Evolutionary conservation across 768 basidiomycete species (phyloP).

Genomic region (Scleroderma bovista): DNA sequence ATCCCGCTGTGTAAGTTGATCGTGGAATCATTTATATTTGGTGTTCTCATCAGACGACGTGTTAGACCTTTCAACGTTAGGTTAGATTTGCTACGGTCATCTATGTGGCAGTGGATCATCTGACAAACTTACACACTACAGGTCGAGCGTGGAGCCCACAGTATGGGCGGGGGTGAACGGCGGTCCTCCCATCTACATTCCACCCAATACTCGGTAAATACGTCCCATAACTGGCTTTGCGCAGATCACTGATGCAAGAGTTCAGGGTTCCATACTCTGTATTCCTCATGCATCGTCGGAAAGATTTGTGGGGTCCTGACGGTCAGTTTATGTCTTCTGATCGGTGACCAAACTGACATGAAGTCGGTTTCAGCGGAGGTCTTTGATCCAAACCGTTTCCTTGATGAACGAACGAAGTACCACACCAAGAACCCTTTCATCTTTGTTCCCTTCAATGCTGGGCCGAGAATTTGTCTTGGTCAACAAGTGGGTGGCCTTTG

Average conservation of each 20-base stretch:
- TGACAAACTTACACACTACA: conserved; percentile 4
- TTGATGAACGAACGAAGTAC: conserved; percentile 58
- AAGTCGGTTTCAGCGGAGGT: conserved; percentile 35
- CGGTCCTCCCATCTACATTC: conserved; percentile 28
- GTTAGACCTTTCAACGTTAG: conserved; percentile 23
- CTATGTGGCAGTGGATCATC: neutral
- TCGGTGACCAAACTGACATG: neutral
- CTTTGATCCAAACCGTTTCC: conserved; percentile 66
- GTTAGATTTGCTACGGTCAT: neutral
- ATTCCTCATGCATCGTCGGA: conserved; percentile 53
- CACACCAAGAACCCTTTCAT: conserved; percentile 50
- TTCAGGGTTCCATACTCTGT: conserved; percentile 42
- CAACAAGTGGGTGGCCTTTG: conserved; percentile 25
- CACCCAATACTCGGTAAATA: conserved; percentile 25
- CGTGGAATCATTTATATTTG: neutral
- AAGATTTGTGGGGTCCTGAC: conserved; percentile 64
- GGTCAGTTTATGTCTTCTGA: conserved; percentile 28
- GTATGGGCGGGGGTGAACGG: conserved; percentile 20
- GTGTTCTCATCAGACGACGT: neutral
- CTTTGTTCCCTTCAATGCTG: conserved; percentile 39
- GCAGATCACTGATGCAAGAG: neutral
- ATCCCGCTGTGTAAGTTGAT: conserved; percentile 26
- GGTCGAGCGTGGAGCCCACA: conserved; percentile 17
- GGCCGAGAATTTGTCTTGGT: conserved; percentile 34
- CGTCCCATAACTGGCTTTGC: neutral